Conservation (phyloP, 1,284 basidiomycete species). For the Bjerkandera adusta region DNA sequence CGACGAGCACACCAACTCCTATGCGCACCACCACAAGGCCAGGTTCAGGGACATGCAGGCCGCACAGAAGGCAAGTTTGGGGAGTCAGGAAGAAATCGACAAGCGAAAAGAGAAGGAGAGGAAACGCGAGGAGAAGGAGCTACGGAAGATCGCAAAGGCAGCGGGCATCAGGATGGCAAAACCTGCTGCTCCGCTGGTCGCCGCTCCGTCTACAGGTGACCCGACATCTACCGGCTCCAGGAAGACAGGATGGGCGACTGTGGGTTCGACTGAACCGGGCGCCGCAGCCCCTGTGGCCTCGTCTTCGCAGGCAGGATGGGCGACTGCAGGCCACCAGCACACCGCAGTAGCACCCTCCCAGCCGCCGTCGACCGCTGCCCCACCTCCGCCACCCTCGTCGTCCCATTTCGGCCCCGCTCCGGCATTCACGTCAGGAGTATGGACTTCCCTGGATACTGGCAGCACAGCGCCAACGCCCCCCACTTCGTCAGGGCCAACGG, state of each 20-base stretch:
- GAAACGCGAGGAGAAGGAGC: slow-evolving; percentile 77
- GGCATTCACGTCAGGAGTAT: slow-evolving; percentile 54
- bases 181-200: slow-evolving; percentile 25
- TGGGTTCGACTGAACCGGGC: slow-evolving; percentile 15
- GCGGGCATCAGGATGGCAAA: slow-evolving; percentile 71
- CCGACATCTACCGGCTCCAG: slow-evolving; percentile 37
- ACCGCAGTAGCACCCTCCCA: slow-evolving; percentile 18
- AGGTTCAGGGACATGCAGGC: slow-evolving; percentile 77
- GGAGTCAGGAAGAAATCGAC: slow-evolving; percentile 58
- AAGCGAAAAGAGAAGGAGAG: slow-evolving; percentile 79
- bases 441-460: slow-evolving; percentile 56
- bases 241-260: slow-evolving; percentile 59
- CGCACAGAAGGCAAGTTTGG: slow-evolving; percentile 47
- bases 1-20: slow-evolving; percentile 83
- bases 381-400: slow-evolving; percentile 20
- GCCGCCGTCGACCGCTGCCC: slow-evolving; percentile 21
- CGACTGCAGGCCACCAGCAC: slow-evolving; percentile 24
- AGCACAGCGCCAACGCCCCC: slow-evolving; percentile 15
- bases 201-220: slow-evolving; percentile 26
- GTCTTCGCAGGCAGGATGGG: slow-evolving; percentile 34
- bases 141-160: slow-evolving; percentile 76
- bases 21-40: slow-evolving; percentile 80
- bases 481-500: slow-evolving; percentile 6
- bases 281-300: slow-evolving; percentile 5
- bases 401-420: slow-evolving; percentile 31